Conservation (phyloP, 139 green algal species). For the Limnomonas spitsbergensis region DNA sequence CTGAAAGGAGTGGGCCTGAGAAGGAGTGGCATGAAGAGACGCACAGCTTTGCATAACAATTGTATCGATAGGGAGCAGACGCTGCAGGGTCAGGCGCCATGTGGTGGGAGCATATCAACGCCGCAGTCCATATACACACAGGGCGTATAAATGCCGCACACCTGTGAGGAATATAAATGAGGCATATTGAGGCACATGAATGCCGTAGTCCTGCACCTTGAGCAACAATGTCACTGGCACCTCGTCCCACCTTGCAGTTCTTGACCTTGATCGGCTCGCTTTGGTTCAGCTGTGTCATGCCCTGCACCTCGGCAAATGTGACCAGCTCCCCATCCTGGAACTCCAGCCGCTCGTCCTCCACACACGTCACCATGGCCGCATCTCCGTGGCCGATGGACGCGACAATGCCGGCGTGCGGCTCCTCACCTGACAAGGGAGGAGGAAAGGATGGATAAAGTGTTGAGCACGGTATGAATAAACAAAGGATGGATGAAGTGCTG, state of each 20-base stretch:
- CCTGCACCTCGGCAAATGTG: constrained; percentile 86
- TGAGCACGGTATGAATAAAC: neutral
- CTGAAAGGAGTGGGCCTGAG: constrained; percentile 88
- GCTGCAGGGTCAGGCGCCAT: too few species aligned
- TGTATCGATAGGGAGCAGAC: too few species aligned
- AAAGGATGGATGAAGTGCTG: too few species aligned
- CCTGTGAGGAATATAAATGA: too few species aligned
- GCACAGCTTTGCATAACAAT: neutral
- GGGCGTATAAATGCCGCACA: too few species aligned
- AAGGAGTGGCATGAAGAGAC: neutral
- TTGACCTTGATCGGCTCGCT: constrained; percentile 68
- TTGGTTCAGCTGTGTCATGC: constrained; percentile 85
- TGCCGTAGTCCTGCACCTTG: too few species aligned
- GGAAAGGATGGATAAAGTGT: neutral
- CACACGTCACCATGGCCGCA: constrained; percentile 85
- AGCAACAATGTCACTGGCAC: too few species aligned
- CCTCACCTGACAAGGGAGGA: constrained; percentile 60
- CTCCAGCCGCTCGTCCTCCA: constrained; percentile 97
- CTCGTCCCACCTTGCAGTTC: constrained; percentile 77
- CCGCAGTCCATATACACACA: too few species aligned
- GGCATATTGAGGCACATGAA: too few species aligned
- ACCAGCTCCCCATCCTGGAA: constrained; percentile 89
- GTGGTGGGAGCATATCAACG: too few species aligned
- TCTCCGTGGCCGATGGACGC: constrained; percentile 72
- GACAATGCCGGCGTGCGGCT: constrained; percentile 90